phyloP scores from a whole-genome alignment of 306 rosid genomes.

The Vigna reflexopilosa region DNA sequence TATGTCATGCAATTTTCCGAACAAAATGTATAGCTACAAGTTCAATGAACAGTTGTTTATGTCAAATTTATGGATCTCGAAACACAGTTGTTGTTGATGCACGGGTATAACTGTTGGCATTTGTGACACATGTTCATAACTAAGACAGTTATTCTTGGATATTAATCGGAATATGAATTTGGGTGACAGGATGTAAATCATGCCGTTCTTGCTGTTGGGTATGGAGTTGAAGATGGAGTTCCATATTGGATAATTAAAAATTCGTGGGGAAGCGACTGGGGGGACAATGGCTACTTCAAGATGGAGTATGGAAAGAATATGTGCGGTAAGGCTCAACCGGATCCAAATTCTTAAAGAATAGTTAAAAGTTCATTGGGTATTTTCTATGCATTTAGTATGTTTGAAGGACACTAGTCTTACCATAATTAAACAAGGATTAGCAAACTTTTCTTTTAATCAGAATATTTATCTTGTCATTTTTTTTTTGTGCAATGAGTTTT shows the following conservation, averaged over 20 bases:
- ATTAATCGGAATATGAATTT: conserved; percentile 33
- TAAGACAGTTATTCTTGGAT: neutral
- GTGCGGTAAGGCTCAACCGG: conserved; percentile 76
- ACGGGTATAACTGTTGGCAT: neutral
- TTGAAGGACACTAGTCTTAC: neutral
- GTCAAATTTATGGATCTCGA: conserved; percentile 10
- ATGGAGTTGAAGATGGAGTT: conserved; percentile 74
- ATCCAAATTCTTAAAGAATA: conserved; percentile 14
- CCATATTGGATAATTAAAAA: conserved; percentile 93
- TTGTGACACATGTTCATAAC: neutral
- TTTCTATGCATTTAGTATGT: neutral
- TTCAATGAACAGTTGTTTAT: conserved; percentile 10
- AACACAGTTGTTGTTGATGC: neutral
- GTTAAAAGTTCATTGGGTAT: neutral
- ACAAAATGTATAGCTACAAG: conserved; percentile 14
- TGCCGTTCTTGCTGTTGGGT: conserved; percentile 96
- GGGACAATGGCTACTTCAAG: conserved; percentile 91
- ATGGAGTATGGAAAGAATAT: conserved; percentile 96
- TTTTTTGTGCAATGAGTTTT: neutral
- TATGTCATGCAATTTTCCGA: conserved; percentile 9
- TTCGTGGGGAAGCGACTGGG: conserved; percentile 92
- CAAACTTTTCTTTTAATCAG: neutral
- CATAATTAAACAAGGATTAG: neutral
- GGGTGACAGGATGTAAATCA: conserved; percentile 94
- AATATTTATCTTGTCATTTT: neutral